Conservation (phyloP, 2,329 filamentous ascomycete genomes). For the Trichoderma hamatum region DNA sequence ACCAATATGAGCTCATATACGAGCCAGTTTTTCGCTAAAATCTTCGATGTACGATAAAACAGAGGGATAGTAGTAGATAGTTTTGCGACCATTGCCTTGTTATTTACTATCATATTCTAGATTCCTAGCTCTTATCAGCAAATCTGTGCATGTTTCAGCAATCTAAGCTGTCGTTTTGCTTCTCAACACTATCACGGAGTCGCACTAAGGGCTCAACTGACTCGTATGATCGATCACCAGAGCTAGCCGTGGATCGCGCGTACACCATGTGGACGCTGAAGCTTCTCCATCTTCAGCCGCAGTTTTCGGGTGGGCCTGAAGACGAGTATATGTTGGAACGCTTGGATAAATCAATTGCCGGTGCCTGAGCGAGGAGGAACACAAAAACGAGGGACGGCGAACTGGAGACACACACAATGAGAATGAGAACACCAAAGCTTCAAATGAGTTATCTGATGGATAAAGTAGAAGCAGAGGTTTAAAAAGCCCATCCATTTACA, state of each 20-base stretch:
- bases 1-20: not conserved
- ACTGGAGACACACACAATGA: no score
- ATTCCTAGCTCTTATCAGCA: no score
- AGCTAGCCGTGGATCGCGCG: not conserved
- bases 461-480: no score
- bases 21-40: not conserved
- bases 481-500: no score
- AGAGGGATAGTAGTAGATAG: not conserved
- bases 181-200: not conserved
- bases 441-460: no score
- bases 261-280: not conserved
- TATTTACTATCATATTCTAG: no score
- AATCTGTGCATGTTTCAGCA: not conserved
- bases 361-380: not conserved
- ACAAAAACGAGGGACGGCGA: not conserved
- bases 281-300: conserved; percentile 8
- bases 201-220: not conserved
- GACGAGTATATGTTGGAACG: not conserved
- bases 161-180: not conserved
- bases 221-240: conserved; percentile 8
- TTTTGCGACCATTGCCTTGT: not conserved
- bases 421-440: no score
- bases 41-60: not conserved
- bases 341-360: not conserved
- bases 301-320: not conserved